Evolutionary conservation across 805 yeast species (phyloP).

Genomic region (Schwanniomyces sp.): DNA sequence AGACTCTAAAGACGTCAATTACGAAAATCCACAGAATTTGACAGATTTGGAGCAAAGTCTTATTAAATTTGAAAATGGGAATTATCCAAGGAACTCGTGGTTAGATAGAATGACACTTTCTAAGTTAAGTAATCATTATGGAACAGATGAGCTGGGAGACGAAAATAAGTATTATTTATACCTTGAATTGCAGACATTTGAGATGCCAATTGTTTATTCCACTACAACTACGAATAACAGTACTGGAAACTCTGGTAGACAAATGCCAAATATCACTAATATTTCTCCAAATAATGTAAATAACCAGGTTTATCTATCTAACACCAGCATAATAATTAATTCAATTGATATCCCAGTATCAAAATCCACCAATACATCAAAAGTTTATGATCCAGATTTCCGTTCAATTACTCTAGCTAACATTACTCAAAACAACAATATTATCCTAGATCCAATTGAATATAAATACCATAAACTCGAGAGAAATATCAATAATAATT

Average conservation of each 20-base stretch:
- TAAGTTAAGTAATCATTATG: conserved; percentile 39
- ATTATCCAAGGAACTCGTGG: conserved; percentile 65
- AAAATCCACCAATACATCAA: conserved; percentile 7
- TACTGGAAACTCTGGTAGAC: neutral
- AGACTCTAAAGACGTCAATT: conserved; percentile 18
- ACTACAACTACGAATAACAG: conserved; percentile 24
- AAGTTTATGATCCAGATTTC: conserved; percentile 48
- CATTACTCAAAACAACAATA: conserved; percentile 2
- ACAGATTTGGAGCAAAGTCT: conserved; percentile 50
- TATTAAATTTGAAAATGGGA: conserved; percentile 68
- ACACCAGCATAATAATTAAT: conserved; percentile 36
- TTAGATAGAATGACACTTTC: conserved; percentile 66
- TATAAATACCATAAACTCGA: conserved; percentile 81
- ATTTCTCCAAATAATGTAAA: neutral
- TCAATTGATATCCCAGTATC: conserved; percentile 30
- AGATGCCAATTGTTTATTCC: conserved; percentile 42
- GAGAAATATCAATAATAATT: conserved; percentile 71
- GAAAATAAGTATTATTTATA: conserved; percentile 23
- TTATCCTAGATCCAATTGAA: conserved; percentile 73
- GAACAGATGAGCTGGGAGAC: neutral
- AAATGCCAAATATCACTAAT: neutral
- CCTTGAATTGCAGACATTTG: conserved; percentile 44
- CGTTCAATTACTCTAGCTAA: conserved; percentile 9
- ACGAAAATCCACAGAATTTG: conserved; percentile 18
- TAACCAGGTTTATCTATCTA: conserved; percentile 10